phyloP scores from a whole-genome alignment of 257 asterid species.

The Henckelia pumila region DNA sequence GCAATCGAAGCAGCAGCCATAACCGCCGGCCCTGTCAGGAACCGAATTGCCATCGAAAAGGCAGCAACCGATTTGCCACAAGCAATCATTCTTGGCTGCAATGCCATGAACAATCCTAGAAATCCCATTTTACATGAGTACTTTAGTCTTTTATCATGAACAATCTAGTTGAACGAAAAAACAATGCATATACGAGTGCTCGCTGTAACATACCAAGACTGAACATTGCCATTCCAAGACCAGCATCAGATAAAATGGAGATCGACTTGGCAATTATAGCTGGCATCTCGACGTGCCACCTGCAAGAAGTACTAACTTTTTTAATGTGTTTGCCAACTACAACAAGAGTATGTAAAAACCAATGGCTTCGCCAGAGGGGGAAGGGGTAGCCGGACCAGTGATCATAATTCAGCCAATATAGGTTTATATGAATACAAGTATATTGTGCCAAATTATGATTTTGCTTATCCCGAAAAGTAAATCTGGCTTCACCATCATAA shows the following conservation, averaged over 20 bases:
- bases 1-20: slow-evolving; percentile 77
- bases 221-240: slow-evolving; percentile 85
- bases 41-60: slow-evolving; percentile 61
- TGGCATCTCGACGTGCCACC: slow-evolving; percentile 79
- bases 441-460: background rate
- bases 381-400: background rate
- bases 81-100: slow-evolving; percentile 65
- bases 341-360: background rate
- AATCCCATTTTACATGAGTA: background rate
- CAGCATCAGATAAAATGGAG: slow-evolving; percentile 65
- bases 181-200: background rate
- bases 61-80: slow-evolving; percentile 62
- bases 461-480: background rate
- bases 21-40: slow-evolving; percentile 63
- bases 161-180: background rate
- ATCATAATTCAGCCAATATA: background rate
- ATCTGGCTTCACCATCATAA: background rate
- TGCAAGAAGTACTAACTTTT: slow-evolving; percentile 14
- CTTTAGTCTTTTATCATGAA: background rate
- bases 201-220: slow-evolving; percentile 46
- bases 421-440: too few species aligned
- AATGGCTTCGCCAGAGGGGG: background rate
- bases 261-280: slow-evolving; percentile 57
- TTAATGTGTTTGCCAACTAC: background rate
- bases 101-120: slow-evolving; percentile 68